These are phyloP conservation scores for Aspergillus affinis DNA, from an alignment of 495 filamentous ascomycete species.

Conservation along the genomic window DNA sequence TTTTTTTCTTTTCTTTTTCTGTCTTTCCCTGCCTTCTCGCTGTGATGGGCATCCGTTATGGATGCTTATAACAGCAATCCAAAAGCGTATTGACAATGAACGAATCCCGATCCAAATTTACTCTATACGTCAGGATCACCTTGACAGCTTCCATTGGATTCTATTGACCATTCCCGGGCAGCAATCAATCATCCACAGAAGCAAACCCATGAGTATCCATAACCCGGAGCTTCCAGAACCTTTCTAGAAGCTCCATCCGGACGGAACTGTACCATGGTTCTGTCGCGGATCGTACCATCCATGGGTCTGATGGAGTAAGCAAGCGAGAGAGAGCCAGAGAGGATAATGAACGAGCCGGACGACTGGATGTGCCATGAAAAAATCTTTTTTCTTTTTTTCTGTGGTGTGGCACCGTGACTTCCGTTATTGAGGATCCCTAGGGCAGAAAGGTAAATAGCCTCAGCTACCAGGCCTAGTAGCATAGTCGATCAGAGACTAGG, in stretches of 20 bases:
- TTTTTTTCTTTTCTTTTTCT: neutral
- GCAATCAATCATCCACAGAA: neutral
- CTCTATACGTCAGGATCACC: neutral
- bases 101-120: neutral
- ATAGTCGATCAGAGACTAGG: neutral
- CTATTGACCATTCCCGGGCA: neutral
- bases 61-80: too few species aligned
- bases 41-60: too few species aligned
- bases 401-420: neutral
- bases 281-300: slow-evolving; percentile 30
- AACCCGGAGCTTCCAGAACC: slow-evolving; percentile 12
- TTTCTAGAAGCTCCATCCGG: slow-evolving; percentile 12
- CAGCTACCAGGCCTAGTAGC: neutral
- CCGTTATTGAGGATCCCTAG: neutral
- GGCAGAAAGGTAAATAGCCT: neutral
- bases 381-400: neutral
- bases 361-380: neutral
- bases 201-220: neutral
- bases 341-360: neutral
- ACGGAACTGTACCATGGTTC: slow-evolving; percentile 11
- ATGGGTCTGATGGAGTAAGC: slow-evolving; percentile 22
- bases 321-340: slow-evolving; percentile 8
- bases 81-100: too few species aligned
- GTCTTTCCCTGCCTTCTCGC: too few species aligned
- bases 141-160: neutral